Base-by-base conservation (phyloP, 2,329 filamentous ascomycete genomes). In the Fusarium pseudonygamai region DNA sequence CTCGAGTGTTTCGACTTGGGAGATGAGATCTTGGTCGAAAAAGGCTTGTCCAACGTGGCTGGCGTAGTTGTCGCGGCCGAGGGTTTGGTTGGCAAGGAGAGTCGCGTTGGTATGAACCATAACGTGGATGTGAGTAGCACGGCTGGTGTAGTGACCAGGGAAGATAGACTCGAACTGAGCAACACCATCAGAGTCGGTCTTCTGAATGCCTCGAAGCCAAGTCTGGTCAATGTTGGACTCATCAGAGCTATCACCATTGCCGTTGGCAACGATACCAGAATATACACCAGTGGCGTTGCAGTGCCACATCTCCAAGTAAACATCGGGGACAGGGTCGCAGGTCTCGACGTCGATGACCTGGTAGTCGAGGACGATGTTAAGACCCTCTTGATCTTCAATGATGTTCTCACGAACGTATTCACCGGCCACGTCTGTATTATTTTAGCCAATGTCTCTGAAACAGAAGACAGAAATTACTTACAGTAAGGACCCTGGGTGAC, bases 11-110 rank as follows among this genome's bases (percentile, higher is more conserved):
- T 90, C 87, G 52, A 91, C 88, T 28, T 82, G 77, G 9, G 79
- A 69, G 67, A 90, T 85, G 39, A 92, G 85, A 60, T 84, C 83
- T 75, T 91, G 87, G 79, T 91, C 88, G 77, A 91, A 89, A 82
- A 90, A 92, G 61, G 90, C 80, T 79, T 92, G 90, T n/a, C 90
- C 90, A 36, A 92, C 85, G 79, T 92, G 89, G 14, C 88, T 86
- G 60, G 88, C 85, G 39, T 80, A 81, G 47, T 78, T 79, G 1
- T 80, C 77, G 36, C 77, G 79, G 26, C 79, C 78, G 9, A 84
- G 78, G 2, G 82, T 83, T 39, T 78, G 69, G 73, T 84, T 83
- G 37, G 73, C 52, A 22, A 78, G 71, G 7, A 79, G 65, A 14
- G 80, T 80, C 6, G 80, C 80, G 57, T 82, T 82, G 53, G 79